A percentile compares a stretch with the other conserved stretches of the same genome.
Evolutionary conservation across 768 basidiomycete genomes (phyloP).

Genomic region (Phlebiopsis flavidoalba): DNA sequence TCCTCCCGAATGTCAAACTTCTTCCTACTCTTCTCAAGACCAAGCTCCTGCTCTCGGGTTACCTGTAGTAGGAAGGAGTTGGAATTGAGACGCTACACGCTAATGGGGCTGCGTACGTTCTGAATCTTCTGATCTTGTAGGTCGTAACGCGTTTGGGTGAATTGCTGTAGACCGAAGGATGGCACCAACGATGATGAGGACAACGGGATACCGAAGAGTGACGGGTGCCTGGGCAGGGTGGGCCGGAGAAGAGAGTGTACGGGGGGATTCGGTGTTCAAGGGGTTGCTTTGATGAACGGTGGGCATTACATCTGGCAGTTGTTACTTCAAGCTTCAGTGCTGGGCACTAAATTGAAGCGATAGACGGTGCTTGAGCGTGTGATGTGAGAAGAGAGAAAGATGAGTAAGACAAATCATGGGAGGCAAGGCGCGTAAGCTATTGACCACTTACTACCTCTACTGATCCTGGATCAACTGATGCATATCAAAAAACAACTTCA

Average conservation of each 20-base stretch:
- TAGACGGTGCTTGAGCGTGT: too few species aligned
- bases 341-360: too few species aligned
- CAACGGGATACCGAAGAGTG: constrained; percentile 83
- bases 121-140: constrained; percentile 75
- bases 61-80: constrained; percentile 39
- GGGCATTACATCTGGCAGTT: constrained; percentile 34
- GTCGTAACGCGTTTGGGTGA: constrained; percentile 92
- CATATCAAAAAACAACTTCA: too few species aligned
- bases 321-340: too few species aligned
- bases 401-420: too few species aligned
- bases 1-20: constrained; percentile 93
- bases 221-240: constrained; percentile 57
- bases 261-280: constrained; percentile 32
- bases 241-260: constrained; percentile 43
- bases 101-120: constrained; percentile 35
- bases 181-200: constrained; percentile 81
- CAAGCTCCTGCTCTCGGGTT: constrained; percentile 72
- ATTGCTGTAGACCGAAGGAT: constrained; percentile 74
- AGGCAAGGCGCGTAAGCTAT: too few species aligned
- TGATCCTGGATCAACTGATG: too few species aligned
- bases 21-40: constrained; percentile 62
- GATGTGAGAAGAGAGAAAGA: too few species aligned
- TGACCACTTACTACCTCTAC: too few species aligned
- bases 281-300: constrained; percentile 47
- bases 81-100: neutral